phyloP scores from a whole-genome alignment of 345 rosid species.

The Raphanus raphanistrum region DNA sequence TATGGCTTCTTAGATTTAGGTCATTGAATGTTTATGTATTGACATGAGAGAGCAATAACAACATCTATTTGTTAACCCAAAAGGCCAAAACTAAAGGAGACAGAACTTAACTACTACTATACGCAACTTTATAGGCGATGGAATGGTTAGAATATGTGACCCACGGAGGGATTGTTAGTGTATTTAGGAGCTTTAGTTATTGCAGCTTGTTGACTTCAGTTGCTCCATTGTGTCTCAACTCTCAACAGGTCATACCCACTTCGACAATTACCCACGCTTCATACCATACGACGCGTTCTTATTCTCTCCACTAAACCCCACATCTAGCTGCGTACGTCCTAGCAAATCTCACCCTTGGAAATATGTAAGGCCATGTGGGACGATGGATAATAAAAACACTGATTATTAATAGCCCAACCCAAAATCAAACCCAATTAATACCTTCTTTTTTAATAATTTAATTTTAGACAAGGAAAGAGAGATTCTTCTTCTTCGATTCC shows the following conservation, averaged over 20 bases:
- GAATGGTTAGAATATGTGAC: not conserved
- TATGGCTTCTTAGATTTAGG: constrained; percentile 1
- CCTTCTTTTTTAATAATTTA: not conserved
- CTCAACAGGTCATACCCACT: too few relatives aligned
- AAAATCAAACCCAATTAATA: not conserved
- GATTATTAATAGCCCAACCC: not conserved
- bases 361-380: not conserved
- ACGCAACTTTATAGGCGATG: not conserved
- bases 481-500: constrained; percentile 43
- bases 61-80: not conserved
- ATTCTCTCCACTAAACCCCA: not conserved
- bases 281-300: not conserved
- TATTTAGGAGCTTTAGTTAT: constrained; percentile 32
- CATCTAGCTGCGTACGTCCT: not conserved
- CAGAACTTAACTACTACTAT: not conserved
- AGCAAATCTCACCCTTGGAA: not conserved
- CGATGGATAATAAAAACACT: not conserved
- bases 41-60: constrained; percentile 14
- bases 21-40: constrained; percentile 5
- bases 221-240: too few relatives aligned
- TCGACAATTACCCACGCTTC: too few relatives aligned
- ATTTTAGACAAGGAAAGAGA: constrained; percentile 29
- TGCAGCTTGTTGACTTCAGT: not conserved
- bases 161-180: not conserved
- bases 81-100: not conserved